Evolutionary conservation across 257 asterid species (phyloP).

Genomic region (Anisodus tanguticus): DNA sequence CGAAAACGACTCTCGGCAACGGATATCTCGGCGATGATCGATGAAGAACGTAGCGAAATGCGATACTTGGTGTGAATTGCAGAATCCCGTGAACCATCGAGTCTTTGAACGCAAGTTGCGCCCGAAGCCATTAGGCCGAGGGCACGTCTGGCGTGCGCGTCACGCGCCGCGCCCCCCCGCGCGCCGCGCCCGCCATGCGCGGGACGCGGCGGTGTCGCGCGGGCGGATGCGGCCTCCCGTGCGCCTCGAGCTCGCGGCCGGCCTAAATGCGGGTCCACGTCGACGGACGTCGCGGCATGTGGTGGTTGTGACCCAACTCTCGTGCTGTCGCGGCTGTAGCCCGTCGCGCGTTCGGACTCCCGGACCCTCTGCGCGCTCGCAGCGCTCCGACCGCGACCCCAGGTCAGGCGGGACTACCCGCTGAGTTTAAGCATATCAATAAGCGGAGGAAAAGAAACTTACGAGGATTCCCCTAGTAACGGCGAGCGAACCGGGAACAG

Average conservation of each 20-base stretch:
- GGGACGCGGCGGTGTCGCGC: too few relatives aligned
- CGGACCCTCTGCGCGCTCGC: too few relatives aligned
- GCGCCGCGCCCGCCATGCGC: too few relatives aligned
- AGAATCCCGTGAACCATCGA: constrained; percentile 81
- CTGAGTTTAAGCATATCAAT: constrained; percentile 58
- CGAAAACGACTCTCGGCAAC: constrained; percentile 36
- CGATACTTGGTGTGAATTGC: constrained; percentile 59
- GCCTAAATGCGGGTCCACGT: too few relatives aligned
- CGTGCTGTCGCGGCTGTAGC: too few relatives aligned
- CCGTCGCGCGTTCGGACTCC: too few relatives aligned
- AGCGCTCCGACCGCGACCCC: constrained; percentile 1
- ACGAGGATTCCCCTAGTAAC: constrained; percentile 69
- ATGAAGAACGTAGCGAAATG: constrained; percentile 43
- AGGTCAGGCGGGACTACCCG: constrained; percentile 45
- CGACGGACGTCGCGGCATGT: too few relatives aligned
- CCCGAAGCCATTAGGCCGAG: constrained; percentile 50
- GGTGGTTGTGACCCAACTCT: too few relatives aligned
- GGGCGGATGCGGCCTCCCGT: too few relatives aligned
- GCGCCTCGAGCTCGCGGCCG: too few relatives aligned
- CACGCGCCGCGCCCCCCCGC: too few relatives aligned
- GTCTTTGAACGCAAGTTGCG: constrained; percentile 72
- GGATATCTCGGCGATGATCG: constrained; percentile 42
- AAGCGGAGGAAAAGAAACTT: constrained; percentile 63
- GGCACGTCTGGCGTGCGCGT: constrained; percentile 37
- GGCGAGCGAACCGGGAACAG: constrained; percentile 62